Base-by-base conservation (phyloP, 768 basidiomycete species). In the Lactarius sp. region DNA sequence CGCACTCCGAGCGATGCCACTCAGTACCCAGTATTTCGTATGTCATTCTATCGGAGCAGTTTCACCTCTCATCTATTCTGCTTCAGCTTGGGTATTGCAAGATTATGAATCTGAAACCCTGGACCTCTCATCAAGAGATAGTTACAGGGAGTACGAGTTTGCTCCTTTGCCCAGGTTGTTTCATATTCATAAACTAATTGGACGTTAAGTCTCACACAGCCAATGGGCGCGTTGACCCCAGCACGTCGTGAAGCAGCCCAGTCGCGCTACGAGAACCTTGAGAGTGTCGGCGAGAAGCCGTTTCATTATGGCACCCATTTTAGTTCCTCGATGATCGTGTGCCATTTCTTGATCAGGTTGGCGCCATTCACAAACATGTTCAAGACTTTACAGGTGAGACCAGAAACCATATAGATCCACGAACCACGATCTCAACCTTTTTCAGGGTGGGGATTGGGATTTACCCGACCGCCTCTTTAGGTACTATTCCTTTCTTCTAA, bases 251-350 rank as follows among this genome's bases (percentile, higher is more conserved):
- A 89, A 63, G 88, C 90, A 6, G 94, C 95, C 0, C 77, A 79
- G 53, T 83, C 82, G 41, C 83, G 93, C 47, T 95, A 94, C 68
- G 73, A 75, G 37, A 90, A 87, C 66, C 78, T 95, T 12, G 74
- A 85, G 69, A 85, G 91, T 65, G 88, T 96, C 2, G 88, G 75
- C 8, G 94, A 98, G 75, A 82, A 84, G 41, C 94, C 94, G 0
- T 96, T 96, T 74, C 90, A 93, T 70, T 94, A 92, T 65, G 90
- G 95, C 49, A 97, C 95, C 0, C 95, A 98, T 72, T 98, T 94
- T 71, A 92, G 90, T 71, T 95, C 93, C 10, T 95, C 93, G 3
- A 97, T 97, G 94, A 96, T 94, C 62, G 91, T 94, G 51, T 95
- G 93, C 76, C 94, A 96, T 68, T 97, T 90, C 76, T 76, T 96